Base-by-base conservation (phyloP, 192 early-diverging fungal genomes). In the Rhizoclosmatium sp. region DNA sequence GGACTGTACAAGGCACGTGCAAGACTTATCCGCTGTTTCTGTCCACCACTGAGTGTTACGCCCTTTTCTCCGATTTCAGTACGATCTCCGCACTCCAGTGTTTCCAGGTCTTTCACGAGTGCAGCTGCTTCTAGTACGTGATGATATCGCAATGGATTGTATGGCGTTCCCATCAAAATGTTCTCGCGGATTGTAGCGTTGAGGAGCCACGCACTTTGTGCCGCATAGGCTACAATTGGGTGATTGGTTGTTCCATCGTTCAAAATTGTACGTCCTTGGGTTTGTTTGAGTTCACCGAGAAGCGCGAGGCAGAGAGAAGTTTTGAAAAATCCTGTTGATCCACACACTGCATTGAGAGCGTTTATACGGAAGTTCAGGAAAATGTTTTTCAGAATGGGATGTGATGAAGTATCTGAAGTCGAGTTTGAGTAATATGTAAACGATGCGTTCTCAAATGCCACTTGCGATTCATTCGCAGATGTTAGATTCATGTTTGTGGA, bases 251-350 rank as follows among this genome's bases (percentile, higher is more conserved):
- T 68, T 12, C 40, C 40, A 21, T 62, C 47, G 46, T 23, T 40
- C 41, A 49, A 4, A 40, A 31, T 47, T 39, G 59, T 51, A 5
- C 45, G 58, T 2, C 79, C 79, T 2, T 60, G n/a, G 47, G 47
- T 56, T 10, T 46, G 71, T 23, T 75, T 60, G 2, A 71, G 71
- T 69, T 80, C 79, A 5, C 79, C 79, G 44, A 80, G 73, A 10
- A 80, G 87, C 64, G 94, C 93, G 19, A 91, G 69, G 10, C 97
- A 81, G 62, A 99, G 76, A 5, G 92, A 92, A 2, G 84, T 75
- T 82, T 99, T 99, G 60, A 96, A 96, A n/a, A 89, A 87, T 0
- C 95, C 98, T 14, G 96, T 97, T 0, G 94, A 87, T 4, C 97
- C 97, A 44, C 90, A 90, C 45, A 98, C 80, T 14, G 97, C 87